Percentiles rank a stretch among this genome's conserved stretches.
Evolutionary conservation across 2,329 filamentous ascomycete genomes (phyloP).

Genomic region (Aspergillus bombycis): DNA sequence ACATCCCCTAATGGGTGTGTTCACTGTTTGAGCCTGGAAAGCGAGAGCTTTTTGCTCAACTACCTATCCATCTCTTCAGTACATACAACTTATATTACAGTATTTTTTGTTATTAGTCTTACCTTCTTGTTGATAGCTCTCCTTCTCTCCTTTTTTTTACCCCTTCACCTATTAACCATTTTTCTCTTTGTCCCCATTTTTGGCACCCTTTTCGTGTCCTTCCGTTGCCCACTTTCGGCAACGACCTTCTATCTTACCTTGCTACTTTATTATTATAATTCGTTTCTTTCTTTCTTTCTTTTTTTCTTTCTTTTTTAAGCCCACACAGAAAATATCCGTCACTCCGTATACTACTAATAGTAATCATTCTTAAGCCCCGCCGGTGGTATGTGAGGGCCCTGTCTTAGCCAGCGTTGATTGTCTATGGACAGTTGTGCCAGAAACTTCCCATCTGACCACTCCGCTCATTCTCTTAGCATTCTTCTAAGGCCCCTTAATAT

Average conservation of each 20-base stretch:
- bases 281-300: too few relatives aligned
- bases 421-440: slow-evolving; percentile 15
- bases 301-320: neutral
- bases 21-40: slow-evolving; percentile 2
- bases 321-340: neutral
- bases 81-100: slow-evolving; percentile 8
- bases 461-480: slow-evolving; percentile 18
- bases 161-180: neutral
- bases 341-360: slow-evolving; percentile 11
- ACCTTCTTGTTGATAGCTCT: slow-evolving; percentile 4
- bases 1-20: slow-evolving; percentile 6
- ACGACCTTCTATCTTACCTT: neutral
- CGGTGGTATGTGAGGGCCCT: slow-evolving; percentile 20
- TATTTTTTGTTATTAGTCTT: slow-evolving; percentile 8
- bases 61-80: slow-evolving; percentile 1
- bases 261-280: neutral
- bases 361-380: slow-evolving; percentile 17
- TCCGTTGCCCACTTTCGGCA: neutral
- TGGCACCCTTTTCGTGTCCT: neutral
- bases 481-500: slow-evolving; percentile 18
- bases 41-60: neutral
- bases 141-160: neutral
- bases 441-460: slow-evolving; percentile 20
- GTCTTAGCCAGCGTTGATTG: slow-evolving; percentile 13
- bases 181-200: slow-evolving; percentile 2